Conservation (phyloP, 139 green algal species). For the Haematococcus sp. region DNA sequence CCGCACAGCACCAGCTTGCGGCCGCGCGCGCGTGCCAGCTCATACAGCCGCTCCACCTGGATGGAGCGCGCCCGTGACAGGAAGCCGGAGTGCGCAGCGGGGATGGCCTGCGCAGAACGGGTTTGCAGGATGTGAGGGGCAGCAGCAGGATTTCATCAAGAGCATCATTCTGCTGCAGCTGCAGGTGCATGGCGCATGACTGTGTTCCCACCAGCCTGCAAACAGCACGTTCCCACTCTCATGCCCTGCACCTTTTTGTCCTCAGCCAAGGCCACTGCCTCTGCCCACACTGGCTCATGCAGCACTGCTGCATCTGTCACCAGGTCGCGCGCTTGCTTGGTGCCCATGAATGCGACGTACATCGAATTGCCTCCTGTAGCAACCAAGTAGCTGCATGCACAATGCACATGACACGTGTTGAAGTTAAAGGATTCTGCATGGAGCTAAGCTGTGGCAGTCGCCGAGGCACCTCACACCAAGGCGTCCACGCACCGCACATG, state of each 20-base stretch:
- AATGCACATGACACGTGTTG: background rate
- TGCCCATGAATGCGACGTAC: slow-evolving; percentile 68
- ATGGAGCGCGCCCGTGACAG: slow-evolving; percentile 48
- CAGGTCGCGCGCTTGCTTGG: slow-evolving; percentile 47
- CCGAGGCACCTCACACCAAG: too few relatives aligned
- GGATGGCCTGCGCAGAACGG: background rate
- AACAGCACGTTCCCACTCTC: too few relatives aligned
- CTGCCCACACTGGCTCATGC: slow-evolving; percentile 50
- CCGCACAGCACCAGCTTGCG: slow-evolving; percentile 66
- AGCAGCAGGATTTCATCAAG: background rate
- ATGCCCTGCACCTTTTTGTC: slow-evolving; percentile 18
- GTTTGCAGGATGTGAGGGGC: background rate
- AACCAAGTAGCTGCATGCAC: slow-evolving; percentile 64
- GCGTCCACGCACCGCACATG: background rate
- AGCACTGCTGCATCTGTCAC: slow-evolving; percentile 45
- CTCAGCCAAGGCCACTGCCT: slow-evolving; percentile 21
- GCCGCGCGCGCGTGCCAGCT: slow-evolving; percentile 36
- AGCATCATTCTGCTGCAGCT: too few relatives aligned
- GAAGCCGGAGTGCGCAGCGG: slow-evolving; percentile 42
- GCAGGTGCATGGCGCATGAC: too few relatives aligned
- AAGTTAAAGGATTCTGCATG: background rate
- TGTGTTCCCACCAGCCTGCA: too few relatives aligned
- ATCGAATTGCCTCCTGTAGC: slow-evolving; percentile 42
- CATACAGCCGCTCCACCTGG: slow-evolving; percentile 54
- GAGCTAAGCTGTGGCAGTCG: background rate